phyloP scores from a whole-genome alignment of 23 red algal species.

The Gracilaria vermiculophylla region DNA sequence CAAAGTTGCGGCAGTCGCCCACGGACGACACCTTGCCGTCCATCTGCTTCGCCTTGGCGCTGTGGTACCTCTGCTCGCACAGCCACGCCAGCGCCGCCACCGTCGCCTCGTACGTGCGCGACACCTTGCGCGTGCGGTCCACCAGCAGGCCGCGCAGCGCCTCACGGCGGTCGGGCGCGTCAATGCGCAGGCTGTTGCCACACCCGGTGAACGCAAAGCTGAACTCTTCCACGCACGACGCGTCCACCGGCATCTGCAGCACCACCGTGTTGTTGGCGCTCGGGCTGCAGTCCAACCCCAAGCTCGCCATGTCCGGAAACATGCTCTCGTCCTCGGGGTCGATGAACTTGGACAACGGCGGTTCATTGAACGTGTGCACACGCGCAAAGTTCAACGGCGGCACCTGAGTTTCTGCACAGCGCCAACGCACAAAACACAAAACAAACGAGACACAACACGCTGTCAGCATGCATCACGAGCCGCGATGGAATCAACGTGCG shows the following conservation, averaged over 20 bases:
- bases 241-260: constrained; percentile 29
- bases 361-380: constrained; percentile 12
- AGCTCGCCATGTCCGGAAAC: constrained; percentile 59
- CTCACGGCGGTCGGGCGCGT: constrained; percentile 43
- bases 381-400: neutral
- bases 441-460: neutral
- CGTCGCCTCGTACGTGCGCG: constrained; percentile 26
- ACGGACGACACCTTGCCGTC: neutral
- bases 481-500: too few species aligned
- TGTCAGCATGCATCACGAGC: neutral
- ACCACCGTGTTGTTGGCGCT: constrained; percentile 6
- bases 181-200: constrained; percentile 24
- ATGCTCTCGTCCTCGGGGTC: constrained; percentile 40
- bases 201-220: constrained; percentile 57
- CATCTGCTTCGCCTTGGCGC: neutral
- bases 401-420: neutral
- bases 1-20: constrained; percentile 45
- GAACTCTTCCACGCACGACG: constrained; percentile 58
- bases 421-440: neutral
- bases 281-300: constrained; percentile 44
- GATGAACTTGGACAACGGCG: constrained; percentile 34
- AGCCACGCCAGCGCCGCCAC: constrained; percentile 10
- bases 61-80: constrained; percentile 29
- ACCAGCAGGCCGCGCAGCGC: constrained; percentile 46
- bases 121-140: constrained; percentile 55